Base-by-base conservation (phyloP, 73 alveolate species). In the Paramecium pentaurelia region DNA sequence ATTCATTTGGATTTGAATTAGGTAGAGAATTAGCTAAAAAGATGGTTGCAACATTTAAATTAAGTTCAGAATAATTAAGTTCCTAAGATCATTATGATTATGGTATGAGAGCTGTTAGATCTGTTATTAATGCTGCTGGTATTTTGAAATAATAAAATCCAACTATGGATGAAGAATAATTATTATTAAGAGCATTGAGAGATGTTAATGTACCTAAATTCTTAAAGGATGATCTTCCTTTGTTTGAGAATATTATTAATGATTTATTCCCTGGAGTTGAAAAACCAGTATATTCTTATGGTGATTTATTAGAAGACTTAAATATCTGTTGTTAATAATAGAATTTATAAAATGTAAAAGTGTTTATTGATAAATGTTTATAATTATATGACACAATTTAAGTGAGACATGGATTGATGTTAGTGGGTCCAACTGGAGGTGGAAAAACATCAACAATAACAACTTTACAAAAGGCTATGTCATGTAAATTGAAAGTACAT, bases 231-330 rank as follows among this genome's bases (percentile, higher is more conserved):
- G 99, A 98, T 94, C 95, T 98, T 25, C 99, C 99, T 18, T 96
- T 99, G 49, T 99, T 99, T 86, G 99, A 96, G 94, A 97, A 97
- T 93, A 98, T 99, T 94, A 98, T 99, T 93, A 94, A 95, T 80
- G 99, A 99, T 88, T 98, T 99, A 49, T 99, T 99, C 99, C 99
- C 99, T 22, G 99, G 99, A 71, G 98, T 98, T 18, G 99, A 97
- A 59, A 96, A 86, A 95, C 99, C 99, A 4, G 96, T 94, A 59
- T 95, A 93, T 86, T 95, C 97, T 88, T 97, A 97, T 85, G 99
- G 98, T 45, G 97, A 95, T 86, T 94, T 98, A 84, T 93, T 93
- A 90, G 95, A 54, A 42, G 95, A 95, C 58, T 77, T 98, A 54
- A 90, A 92, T 36, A 83, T 60, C 2, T 77, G 96, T 85, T 97